These are phyloP conservation scores for Kwoniella mangroviensis DNA, from an alignment of 768 basidiomycete genomes.

Conservation along the genomic window DNA sequence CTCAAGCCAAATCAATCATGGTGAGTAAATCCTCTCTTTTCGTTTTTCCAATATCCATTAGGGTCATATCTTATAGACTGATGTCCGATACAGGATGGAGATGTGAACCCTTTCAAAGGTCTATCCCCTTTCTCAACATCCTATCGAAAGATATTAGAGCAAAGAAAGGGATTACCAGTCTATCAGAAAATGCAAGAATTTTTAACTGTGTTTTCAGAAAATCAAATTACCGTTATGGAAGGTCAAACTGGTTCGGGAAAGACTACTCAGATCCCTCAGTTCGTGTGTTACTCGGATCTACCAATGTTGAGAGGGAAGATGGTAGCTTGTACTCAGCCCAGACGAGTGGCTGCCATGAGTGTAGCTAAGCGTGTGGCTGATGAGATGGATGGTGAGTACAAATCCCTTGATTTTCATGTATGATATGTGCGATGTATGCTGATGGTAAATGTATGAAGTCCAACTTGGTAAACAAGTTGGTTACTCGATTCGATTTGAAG, in stretches of 20 bases:
- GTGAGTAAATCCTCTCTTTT: slow-evolving; percentile 61
- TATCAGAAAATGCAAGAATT: slow-evolving; percentile 92
- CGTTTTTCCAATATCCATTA: background rate
- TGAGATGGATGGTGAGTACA: slow-evolving; percentile 88
- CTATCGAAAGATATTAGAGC: slow-evolving; percentile 84
- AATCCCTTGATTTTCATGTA: background rate
- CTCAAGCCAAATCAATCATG: slow-evolving; percentile 72
- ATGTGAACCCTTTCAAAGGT: slow-evolving; percentile 87
- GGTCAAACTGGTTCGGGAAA: slow-evolving; percentile 94
- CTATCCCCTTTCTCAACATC: slow-evolving; percentile 69
- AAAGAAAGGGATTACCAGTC: slow-evolving; percentile 87
- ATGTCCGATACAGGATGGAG: slow-evolving; percentile 65
- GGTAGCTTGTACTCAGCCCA: slow-evolving; percentile 94
- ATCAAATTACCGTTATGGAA: slow-evolving; percentile 75
- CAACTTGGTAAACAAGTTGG: slow-evolving; percentile 92
- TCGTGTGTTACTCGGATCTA: slow-evolving; percentile 89
- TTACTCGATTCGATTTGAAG: slow-evolving; percentile 98
- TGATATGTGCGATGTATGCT: background rate
- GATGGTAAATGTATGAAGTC: slow-evolving; percentile 62
- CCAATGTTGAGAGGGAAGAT: slow-evolving; percentile 88
- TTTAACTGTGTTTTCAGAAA: slow-evolving; percentile 74
- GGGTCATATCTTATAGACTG: no score
- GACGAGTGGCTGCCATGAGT: slow-evolving; percentile 96
- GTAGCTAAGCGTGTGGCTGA: slow-evolving; percentile 98
- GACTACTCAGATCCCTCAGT: slow-evolving; percentile 97